Evolutionary conservation across 2,329 filamentous ascomycete genomes (phyloP), one percentile per base, ranked within the genome.

Genomic region (Paecilomyces sp.): DNA sequence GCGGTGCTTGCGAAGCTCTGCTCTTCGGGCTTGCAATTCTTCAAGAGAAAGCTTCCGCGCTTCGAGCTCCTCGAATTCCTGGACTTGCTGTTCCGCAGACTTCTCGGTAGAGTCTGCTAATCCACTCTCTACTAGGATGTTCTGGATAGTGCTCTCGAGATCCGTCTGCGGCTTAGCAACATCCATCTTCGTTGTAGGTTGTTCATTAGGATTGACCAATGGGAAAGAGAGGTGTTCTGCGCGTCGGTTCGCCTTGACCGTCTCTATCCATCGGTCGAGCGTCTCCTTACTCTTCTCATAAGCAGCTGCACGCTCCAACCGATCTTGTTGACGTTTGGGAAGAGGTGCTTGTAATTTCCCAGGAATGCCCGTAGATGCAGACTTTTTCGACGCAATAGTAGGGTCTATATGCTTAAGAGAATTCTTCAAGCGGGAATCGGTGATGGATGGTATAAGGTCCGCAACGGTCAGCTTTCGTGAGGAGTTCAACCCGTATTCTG

Each of bases 201-300:
- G 81, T 24, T 82, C 85, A 60, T 87, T 85, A 47, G 87, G 88
- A 67, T 91, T 88, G 2, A 88, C 83, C 0, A 97, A 81, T 4
- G 94, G 94, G 69, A 99, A 99, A 22, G 88, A 82, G 12, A 99
- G 80, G 73, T 96, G 91, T 64, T 97, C 94, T 1, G 93, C 92
- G 66, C 91, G 85, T 61, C 94, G 88, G 74, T 97, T 97, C 33
- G 91, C 86, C 77, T 97, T 96, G 69, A 99, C 92, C 0, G 94
- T 97, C 62, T 97, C 93, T 33, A 88, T 88, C 94, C 94, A 99
- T 67, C 91, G 86, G 63, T 90, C 87, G 28, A 99, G 80, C 0
- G 92, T 93, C 74, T 97, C 88, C 68, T 95, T 96, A 56, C 91
- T 92, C 79, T 96, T 92, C 36, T 92, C 86, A 67, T 92, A 95